These are phyloP conservation scores for Mortierella sp. DNA, from an alignment of 371 early-diverging fungal genomes.

Conservation along the genomic window DNA sequence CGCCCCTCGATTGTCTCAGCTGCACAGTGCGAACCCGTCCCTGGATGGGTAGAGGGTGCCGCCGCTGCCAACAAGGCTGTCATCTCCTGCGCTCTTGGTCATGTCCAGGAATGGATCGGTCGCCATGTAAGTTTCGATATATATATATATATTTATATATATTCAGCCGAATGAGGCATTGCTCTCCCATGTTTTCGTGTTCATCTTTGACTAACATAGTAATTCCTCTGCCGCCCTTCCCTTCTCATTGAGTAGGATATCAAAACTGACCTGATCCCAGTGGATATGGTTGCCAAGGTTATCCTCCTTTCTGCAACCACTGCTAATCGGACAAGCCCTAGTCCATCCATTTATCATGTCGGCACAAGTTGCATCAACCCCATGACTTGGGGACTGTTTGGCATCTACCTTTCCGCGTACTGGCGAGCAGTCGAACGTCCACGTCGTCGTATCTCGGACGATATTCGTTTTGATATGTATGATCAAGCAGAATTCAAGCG, in stretches of 20 bases:
- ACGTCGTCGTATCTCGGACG: constrained; percentile 37
- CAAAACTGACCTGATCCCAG: constrained; percentile 67
- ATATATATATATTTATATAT: no score
- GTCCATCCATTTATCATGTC: constrained; percentile 46
- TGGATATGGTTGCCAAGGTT: constrained; percentile 56
- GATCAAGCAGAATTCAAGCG: constrained; percentile 27
- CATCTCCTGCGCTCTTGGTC: constrained; percentile 42
- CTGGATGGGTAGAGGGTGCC: constrained; percentile 77
- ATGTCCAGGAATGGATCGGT: constrained; percentile 51
- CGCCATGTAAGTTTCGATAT: constrained; percentile 13
- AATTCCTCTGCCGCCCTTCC: constrained; percentile 36
- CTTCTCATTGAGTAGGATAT: constrained; percentile 24
- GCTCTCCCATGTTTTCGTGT: not conserved
- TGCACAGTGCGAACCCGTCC: constrained; percentile 62
- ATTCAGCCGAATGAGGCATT: no score
- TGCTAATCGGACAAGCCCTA: constrained; percentile 10
- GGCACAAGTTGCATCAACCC: constrained; percentile 50
- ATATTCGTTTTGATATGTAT: constrained; percentile 47
- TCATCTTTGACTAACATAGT: no score
- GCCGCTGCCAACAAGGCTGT: constrained; percentile 61
- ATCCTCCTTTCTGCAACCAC: constrained; percentile 51
- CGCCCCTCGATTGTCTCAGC: constrained; percentile 66
- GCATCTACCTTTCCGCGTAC: constrained; percentile 28
- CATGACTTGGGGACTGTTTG: constrained; percentile 49
- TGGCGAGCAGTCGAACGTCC: constrained; percentile 42